Evolutionary conservation across 768 basidiomycete genomes (phyloP), one percentile per base, ranked within the genome.

Genomic region (Collybia sordida): DNA sequence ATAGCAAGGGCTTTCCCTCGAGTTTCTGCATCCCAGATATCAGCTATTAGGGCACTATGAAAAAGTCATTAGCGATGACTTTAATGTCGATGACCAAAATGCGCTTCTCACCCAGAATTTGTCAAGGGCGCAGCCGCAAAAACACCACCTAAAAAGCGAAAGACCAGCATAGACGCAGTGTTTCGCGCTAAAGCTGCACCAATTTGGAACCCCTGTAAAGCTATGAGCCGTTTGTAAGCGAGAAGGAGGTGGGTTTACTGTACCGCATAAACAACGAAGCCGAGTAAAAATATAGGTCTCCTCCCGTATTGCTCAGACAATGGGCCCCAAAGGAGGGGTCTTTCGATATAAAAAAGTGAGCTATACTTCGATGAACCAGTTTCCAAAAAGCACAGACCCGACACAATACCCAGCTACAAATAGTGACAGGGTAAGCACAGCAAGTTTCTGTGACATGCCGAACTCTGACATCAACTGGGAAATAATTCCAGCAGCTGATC

Each of bases 351-450:
- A 3, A 37, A 5, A 14, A 40, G 24, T 46, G 25, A 42, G 19
- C 37, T 23, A 50, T 11, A 39, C 15, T 15, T 15, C 15, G 9
- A 9, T 45, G 27, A 7, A 35, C 28, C 18, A 35, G 22, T 11
- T 11, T 7, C 27, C 6, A 38, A 23, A 36, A 1, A 14, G 25
- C 24, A 54, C 64, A 45, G 38, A 71, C 70, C 85, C 85, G 18
- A 85, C 72, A 52, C 78, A 81, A 57, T 84, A 86, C n/a, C 85
- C 85, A n/a, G 73, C 73, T 12, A 87, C 77, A 61, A 86, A 87
- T 3, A 87, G 72, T 2, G 85, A 78, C 25, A 86, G 72, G 0
- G 77, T 78, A 41, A 86, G 70, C 7, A 72, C 74, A 4, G 69
- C 81, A 21, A 82, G 72, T 59, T 79, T 82, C 24, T 66, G 17